These are phyloP conservation scores for Cutaneotrichosporon mucoides DNA, from an alignment of 1,284 basidiomycete species.

Conservation along the genomic window DNA sequence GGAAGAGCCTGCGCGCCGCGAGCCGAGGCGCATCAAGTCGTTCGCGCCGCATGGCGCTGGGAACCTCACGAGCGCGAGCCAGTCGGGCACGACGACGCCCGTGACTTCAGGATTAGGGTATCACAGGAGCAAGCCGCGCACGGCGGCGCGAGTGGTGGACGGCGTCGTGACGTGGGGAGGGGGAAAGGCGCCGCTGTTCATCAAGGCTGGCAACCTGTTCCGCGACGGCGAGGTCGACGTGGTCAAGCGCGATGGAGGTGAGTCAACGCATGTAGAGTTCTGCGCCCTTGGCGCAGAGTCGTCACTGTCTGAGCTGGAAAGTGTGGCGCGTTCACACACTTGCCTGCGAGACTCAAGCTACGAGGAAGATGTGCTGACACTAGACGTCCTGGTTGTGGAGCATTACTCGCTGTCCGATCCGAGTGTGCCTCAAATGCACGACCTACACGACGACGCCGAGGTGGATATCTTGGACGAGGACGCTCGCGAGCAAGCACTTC, in stretches of 20 bases:
- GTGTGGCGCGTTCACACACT: too few species aligned
- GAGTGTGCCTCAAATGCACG: slow-evolving; percentile 35
- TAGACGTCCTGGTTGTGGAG: slow-evolving; percentile 25
- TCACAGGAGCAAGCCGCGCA: slow-evolving; percentile 12
- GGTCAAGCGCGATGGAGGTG: slow-evolving; percentile 32
- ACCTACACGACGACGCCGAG: slow-evolving; percentile 31
- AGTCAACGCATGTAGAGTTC: slow-evolving; percentile 3
- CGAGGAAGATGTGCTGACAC: neutral
- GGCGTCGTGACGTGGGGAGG: slow-evolving; percentile 37
- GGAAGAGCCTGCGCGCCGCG: neutral
- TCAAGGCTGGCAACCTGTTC: slow-evolving; percentile 49
- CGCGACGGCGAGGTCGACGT: slow-evolving; percentile 44
- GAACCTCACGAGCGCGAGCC: neutral
- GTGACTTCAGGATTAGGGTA: slow-evolving; percentile 33
- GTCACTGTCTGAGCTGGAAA: too few species aligned
- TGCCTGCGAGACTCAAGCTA: too few species aligned
- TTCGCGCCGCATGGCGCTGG: slow-evolving; percentile 4
- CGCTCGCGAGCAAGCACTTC: neutral
- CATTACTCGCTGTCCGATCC: slow-evolving; percentile 28
- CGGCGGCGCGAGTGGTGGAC: slow-evolving; percentile 10
- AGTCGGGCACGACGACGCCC: slow-evolving; percentile 32
- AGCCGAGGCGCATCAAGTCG: neutral
- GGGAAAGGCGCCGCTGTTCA: slow-evolving; percentile 42
- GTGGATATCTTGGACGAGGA: slow-evolving; percentile 10
- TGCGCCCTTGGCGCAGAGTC: too few species aligned